Evolutionary conservation across 257 asterid genomes (phyloP).

Genomic region (Catharanthus roseus): DNA sequence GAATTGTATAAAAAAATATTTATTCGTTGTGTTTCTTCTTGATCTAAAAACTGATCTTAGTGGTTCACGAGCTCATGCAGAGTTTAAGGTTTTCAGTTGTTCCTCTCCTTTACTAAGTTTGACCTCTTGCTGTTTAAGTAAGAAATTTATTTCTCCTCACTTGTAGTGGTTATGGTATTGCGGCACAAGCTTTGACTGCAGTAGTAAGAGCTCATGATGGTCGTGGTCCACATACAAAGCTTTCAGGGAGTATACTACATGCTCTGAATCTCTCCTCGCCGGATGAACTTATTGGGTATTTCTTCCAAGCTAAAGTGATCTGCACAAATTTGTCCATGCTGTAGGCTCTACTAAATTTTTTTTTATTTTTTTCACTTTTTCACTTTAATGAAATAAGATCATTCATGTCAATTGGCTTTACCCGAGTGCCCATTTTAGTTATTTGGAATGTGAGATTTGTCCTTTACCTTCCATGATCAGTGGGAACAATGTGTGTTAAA

Average conservation of each 20-base stretch:
- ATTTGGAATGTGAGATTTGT: too few species aligned
- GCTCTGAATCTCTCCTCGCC: conserved; percentile 62
- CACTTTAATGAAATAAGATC: too few species aligned
- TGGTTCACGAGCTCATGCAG: not conserved
- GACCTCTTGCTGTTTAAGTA: not conserved
- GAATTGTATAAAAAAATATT: not conserved
- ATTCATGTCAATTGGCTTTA: too few species aligned
- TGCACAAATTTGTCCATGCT: too few species aligned
- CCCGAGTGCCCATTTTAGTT: too few species aligned
- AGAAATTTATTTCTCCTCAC: conserved; percentile 8
- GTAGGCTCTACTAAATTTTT: too few species aligned
- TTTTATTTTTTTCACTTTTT: too few species aligned
- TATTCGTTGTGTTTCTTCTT: not conserved
- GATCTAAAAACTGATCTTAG: not conserved
- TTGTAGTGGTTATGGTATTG: conserved; percentile 84
- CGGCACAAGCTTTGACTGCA: conserved; percentile 85
- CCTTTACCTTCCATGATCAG: not conserved
- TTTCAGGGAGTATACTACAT: conserved; percentile 41
- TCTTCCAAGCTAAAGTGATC: conserved; percentile 12
- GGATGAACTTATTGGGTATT: conserved; percentile 79
- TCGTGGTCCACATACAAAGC: conserved; percentile 66
- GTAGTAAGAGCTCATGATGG: conserved; percentile 79
- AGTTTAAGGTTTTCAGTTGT: not conserved
- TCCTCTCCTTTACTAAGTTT: not conserved
- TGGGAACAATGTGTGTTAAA: not conserved